These are phyloP conservation scores for Solanum hybrid DNA, from an alignment of 305 asterid species.

Conservation along the genomic window DNA sequence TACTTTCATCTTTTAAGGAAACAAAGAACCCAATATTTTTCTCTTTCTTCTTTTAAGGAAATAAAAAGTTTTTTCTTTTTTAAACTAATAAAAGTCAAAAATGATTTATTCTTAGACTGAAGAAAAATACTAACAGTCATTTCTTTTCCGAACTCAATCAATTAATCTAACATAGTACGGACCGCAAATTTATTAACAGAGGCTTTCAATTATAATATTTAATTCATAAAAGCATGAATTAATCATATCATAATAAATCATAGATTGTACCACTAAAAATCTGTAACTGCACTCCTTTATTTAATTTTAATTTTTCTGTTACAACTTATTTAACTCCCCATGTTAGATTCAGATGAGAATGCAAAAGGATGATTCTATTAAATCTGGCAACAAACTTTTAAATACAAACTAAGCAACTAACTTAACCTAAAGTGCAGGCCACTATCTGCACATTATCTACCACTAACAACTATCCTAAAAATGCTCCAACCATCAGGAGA, in stretches of 20 bases:
- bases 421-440: no score
- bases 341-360: background rate
- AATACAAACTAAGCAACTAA: no score
- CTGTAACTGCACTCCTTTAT: background rate
- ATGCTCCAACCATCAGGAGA: no score
- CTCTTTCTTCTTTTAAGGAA: background rate
- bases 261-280: background rate
- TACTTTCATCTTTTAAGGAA: background rate
- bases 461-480: no score
- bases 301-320: no score
- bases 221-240: background rate
- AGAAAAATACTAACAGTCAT: background rate
- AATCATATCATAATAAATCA: background rate
- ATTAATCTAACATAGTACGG: background rate
- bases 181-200: no score
- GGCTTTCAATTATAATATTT: background rate
- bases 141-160: background rate
- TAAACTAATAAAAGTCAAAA: no score
- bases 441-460: no score
- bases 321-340: background rate
- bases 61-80: no score
- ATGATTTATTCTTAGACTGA: background rate
- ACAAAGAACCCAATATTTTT: background rate
- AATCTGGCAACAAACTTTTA: no score
- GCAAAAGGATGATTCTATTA: no score